Conservation (phyloP, 352 stramenopile species). For the Globisporangium sylvaticum region DNA sequence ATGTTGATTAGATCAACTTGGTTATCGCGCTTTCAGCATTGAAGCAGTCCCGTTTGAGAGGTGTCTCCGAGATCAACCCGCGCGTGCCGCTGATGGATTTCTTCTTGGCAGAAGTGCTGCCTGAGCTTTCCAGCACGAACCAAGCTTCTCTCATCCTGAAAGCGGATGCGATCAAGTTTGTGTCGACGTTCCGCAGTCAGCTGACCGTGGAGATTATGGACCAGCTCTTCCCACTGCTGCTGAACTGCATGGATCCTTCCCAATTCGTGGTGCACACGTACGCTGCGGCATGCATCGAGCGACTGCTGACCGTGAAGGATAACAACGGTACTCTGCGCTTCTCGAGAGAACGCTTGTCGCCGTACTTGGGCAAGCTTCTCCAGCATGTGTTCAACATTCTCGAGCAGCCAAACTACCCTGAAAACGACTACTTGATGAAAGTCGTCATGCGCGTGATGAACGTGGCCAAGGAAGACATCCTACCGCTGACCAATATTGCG, state of each 20-base stretch:
- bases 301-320: slow-evolving; percentile 95
- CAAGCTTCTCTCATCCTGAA: slow-evolving; percentile 92
- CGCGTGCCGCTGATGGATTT: slow-evolving; percentile 96
- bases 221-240: slow-evolving; percentile 91
- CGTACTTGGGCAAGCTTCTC: slow-evolving; percentile 92
- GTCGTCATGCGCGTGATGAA: slow-evolving; percentile 95
- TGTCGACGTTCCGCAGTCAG: slow-evolving; percentile 97
- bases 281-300: slow-evolving; percentile 94
- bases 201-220: slow-evolving; percentile 91
- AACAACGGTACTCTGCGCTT: slow-evolving; percentile 56
- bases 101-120: slow-evolving; percentile 91
- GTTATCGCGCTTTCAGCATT: slow-evolving; percentile 95
- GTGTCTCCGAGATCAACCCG: slow-evolving; percentile 94
- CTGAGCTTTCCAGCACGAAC: slow-evolving; percentile 87
- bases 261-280: slow-evolving; percentile 98
- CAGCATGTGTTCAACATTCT: slow-evolving; percentile 95
- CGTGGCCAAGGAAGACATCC: slow-evolving; percentile 91
- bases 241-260: slow-evolving; percentile 77
- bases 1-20: slow-evolving; percentile 77
- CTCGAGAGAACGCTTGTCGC: slow-evolving; percentile 82
- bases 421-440: slow-evolving; percentile 99
- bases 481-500: slow-evolving; percentile 91
- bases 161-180: slow-evolving; percentile 97
- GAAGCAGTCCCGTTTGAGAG: slow-evolving; percentile 89
- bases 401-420: slow-evolving; percentile 89